phyloP scores from a whole-genome alignment of 2,329 filamentous ascomycete genomes.

The Thielaviopsis musarum region DNA sequence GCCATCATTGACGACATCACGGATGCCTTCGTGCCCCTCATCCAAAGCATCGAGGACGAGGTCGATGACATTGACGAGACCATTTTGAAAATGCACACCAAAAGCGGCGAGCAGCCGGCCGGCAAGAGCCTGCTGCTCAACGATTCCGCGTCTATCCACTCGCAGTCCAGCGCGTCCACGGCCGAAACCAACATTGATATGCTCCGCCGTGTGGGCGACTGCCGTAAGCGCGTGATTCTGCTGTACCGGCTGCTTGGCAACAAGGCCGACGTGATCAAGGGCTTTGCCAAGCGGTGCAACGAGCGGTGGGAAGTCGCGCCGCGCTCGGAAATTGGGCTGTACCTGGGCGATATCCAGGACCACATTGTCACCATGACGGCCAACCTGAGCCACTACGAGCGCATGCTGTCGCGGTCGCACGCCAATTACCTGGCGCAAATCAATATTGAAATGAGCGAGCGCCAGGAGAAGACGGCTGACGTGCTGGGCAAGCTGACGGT shows the following conservation, averaged over 20 bases:
- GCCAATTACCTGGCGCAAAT: slow-evolving; percentile 98
- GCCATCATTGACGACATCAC: slow-evolving; percentile 97
- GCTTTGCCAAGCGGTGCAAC: slow-evolving; percentile 94
- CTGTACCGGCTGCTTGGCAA: slow-evolving; percentile 85
- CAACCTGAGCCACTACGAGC: slow-evolving; percentile 90
- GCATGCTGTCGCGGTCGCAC: slow-evolving; percentile 78
- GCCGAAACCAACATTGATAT: slow-evolving; percentile 53
- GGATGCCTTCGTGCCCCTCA: slow-evolving; percentile 83
- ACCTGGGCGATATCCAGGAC: slow-evolving; percentile 95
- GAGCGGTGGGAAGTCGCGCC: slow-evolving; percentile 96
- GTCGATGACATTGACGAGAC: slow-evolving; percentile 93
- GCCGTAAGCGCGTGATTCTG: slow-evolving; percentile 93
- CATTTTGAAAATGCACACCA: slow-evolving; percentile 66
- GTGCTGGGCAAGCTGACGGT: slow-evolving; percentile 91
- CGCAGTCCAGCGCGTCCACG: slow-evolving; percentile 13
- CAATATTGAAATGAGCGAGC: slow-evolving; percentile 97
- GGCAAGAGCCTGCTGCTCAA: slow-evolving; percentile 10
- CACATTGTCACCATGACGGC: slow-evolving; percentile 98
- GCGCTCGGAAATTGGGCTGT: slow-evolving; percentile 88
- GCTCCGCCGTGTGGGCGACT: slow-evolving; percentile 82
- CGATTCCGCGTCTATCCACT: slow-evolving; percentile 25
- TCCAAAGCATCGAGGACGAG: slow-evolving; percentile 85
- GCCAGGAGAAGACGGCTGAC: slow-evolving; percentile 88
- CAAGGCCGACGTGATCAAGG: slow-evolving; percentile 98
- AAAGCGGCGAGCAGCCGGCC: background rate